phyloP scores from a whole-genome alignment of 2,329 filamentous ascomycete genomes.

The Didymella pomorum region DNA sequence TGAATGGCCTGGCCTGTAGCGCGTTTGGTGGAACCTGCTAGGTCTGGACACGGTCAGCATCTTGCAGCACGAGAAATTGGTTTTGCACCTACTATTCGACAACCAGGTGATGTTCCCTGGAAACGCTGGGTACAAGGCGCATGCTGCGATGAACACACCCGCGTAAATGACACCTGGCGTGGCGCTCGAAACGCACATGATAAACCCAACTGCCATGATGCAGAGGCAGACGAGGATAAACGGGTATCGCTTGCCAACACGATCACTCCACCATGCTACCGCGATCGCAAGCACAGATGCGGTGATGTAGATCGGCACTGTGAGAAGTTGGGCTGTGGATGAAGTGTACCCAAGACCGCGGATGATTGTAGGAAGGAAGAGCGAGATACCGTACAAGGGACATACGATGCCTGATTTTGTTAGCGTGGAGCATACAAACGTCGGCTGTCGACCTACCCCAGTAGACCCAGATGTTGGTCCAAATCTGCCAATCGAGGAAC shows the following conservation, averaged over 20 bases:
- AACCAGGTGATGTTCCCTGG: conserved; percentile 59
- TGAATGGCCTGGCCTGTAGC: conserved; percentile 59
- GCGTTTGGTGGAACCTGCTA: conserved; percentile 62
- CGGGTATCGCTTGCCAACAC: conserved; percentile 42
- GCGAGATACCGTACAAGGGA: conserved; percentile 48
- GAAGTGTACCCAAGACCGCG: conserved; percentile 51
- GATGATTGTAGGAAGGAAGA: conserved; percentile 59
- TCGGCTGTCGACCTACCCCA: conserved; percentile 59
- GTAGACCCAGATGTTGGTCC: conserved; percentile 65
- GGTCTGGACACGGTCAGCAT: conserved; percentile 52
- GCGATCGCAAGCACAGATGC: conserved; percentile 47
- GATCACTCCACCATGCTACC: conserved; percentile 45
- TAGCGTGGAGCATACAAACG: conserved; percentile 1
- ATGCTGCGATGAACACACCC: conserved; percentile 50
- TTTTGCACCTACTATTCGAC: conserved; percentile 55
- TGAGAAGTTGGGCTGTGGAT: conserved; percentile 53
- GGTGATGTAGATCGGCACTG: conserved; percentile 54
- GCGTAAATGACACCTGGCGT: conserved; percentile 49
- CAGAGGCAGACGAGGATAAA: conserved; percentile 46
- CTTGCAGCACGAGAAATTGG: background rate
- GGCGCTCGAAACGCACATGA: conserved; percentile 47
- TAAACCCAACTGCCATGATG: conserved; percentile 48
- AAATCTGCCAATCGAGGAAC: conserved; percentile 59
- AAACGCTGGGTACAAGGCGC: conserved; percentile 50
- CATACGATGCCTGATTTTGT: conserved; percentile 49